Evolutionary conservation across 257 asterid species (phyloP), one percentile per base, ranked within the genome.

Genomic region (Nicotiana undulata): DNA sequence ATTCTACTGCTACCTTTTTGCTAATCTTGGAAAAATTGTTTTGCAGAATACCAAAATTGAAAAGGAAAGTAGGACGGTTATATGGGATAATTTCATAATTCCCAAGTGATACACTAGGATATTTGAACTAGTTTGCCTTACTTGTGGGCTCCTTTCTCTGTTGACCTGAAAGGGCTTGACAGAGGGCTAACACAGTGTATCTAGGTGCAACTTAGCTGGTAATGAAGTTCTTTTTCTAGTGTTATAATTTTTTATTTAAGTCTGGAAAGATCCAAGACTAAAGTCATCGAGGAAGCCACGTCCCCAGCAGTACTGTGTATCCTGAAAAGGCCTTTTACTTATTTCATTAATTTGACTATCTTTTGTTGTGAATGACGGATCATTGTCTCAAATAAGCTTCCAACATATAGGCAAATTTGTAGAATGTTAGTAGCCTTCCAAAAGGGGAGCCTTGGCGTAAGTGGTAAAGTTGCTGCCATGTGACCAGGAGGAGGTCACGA

Each of bases 191-290:
- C 56, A 67, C n/a, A 68, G 76, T 68, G 56, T 68, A 20, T 68
- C 31, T 10, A 68, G 32, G 12, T 4, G 4, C 29, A 68, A n/a
- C 44, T 37, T 15, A 40, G 58, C 13, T 68, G 32, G 44, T 68
- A 28, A 11, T 26, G 2, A 20, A 37, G 53, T 10, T 40, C 11
- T 68, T 68, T 20, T 22, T 22, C 77, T 0, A n/a, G 77, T 40
- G 56, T 17, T 68, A 18, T 68, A 40, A 40, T 37, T 44, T 40
- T 58, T 40, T 40, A 31, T 8, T 68, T 68, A 68, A 40, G 77
- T 40, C 31, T 68, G 77, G 77, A 52, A 68, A 68, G 77, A 40
- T 68, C 55, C 77, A 40, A 20, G 58, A 68, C 76, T 68, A 68
- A 40, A 55, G 28, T 26, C 1, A 1, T 26, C 28, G 28, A 26